These are phyloP conservation scores for Spirogloea muscicola DNA, from an alignment of 139 green algal genomes.

Conservation along the genomic window DNA sequence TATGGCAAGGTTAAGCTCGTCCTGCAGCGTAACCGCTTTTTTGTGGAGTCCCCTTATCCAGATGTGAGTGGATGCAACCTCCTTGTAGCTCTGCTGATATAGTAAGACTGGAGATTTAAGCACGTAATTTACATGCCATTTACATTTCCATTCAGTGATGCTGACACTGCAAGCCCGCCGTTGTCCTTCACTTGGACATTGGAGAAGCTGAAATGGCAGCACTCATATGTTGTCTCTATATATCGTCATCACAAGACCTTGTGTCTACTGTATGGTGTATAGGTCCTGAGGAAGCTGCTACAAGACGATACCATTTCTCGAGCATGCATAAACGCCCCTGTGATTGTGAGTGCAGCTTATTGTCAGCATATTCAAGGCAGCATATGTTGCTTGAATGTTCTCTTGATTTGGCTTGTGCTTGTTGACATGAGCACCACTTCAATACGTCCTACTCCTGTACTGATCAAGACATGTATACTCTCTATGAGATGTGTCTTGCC, in stretches of 20 bases:
- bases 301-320: slow-evolving; percentile 51
- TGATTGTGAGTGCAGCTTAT: neutral
- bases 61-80: slow-evolving; percentile 32
- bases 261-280: neutral
- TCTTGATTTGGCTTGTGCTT: neutral
- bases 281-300: slow-evolving; percentile 70
- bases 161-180: neutral
- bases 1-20: slow-evolving; percentile 97
- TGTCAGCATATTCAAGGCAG: no score
- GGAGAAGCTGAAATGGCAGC: no score
- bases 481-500: neutral
- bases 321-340: slow-evolving; percentile 15
- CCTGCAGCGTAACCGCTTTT: slow-evolving; percentile 90
- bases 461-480: neutral
- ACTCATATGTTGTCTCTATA: neutral
- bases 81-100: neutral
- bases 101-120: neutral
- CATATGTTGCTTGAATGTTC: no score
- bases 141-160: neutral
- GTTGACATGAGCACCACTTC: neutral
- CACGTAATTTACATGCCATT: neutral
- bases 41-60: slow-evolving; percentile 79
- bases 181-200: neutral
- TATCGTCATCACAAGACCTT: neutral
- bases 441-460: neutral